Conservation (phyloP, 257 asterid species). For the Plantago ovata region DNA sequence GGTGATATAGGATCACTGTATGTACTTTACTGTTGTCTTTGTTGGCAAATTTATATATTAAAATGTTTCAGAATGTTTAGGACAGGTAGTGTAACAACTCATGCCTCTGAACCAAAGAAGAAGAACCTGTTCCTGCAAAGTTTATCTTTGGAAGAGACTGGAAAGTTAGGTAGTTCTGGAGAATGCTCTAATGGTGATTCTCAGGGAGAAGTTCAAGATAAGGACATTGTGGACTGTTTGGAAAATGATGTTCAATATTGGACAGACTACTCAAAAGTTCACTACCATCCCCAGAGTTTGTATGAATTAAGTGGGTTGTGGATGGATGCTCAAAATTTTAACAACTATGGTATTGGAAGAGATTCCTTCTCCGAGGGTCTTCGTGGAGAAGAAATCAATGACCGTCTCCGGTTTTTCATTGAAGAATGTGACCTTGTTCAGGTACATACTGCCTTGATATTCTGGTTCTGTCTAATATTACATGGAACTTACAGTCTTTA, state of each 20-base stretch:
- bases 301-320: constrained; percentile 76
- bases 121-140: constrained; percentile 87
- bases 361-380: constrained; percentile 48
- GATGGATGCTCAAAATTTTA: constrained; percentile 50
- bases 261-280: constrained; percentile 96
- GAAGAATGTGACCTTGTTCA: constrained; percentile 96
- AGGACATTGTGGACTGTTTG: constrained; percentile 66
- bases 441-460: constrained; percentile 34
- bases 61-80: constrained; percentile 50
- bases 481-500: not conserved
- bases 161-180: constrained; percentile 23
- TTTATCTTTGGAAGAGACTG: constrained; percentile 51
- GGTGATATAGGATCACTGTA: not conserved
- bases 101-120: constrained; percentile 58
- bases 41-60: constrained; percentile 24
- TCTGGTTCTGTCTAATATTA: constrained; percentile 8
- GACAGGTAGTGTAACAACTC: constrained; percentile 68
- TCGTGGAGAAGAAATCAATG: constrained; percentile 77
- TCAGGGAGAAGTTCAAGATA: constrained; percentile 54
- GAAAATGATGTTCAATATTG: constrained; percentile 79
- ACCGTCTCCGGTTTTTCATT: constrained; percentile 84
- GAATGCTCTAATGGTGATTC: constrained; percentile 28
- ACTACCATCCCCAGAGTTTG: constrained; percentile 85
- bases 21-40: not conserved
- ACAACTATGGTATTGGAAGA: constrained; percentile 76